phyloP scores from a whole-genome alignment of 1,284 basidiomycete species.

The Blastosporella zonata region DNA sequence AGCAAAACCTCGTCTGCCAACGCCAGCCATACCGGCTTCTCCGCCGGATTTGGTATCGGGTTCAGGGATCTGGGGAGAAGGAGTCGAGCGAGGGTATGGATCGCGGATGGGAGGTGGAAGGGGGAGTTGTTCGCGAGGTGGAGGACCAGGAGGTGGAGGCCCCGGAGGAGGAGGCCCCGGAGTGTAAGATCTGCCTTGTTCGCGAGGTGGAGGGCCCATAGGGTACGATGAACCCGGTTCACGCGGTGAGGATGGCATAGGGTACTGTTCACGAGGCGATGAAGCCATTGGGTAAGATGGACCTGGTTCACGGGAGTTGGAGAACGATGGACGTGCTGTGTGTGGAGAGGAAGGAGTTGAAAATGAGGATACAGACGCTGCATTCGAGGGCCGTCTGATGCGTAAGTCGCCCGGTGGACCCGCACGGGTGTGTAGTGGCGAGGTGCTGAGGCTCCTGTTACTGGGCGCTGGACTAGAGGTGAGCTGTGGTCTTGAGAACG shows the following conservation, averaged over 20 bases:
- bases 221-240: conserved; percentile 2
- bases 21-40: conserved; percentile 86
- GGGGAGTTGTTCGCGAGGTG: background rate
- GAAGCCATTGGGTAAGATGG: background rate
- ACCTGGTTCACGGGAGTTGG: background rate
- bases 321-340: conserved; percentile 13
- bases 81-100: conserved; percentile 12
- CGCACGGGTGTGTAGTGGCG: too few relatives aligned
- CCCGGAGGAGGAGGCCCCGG: background rate
- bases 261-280: too few relatives aligned
- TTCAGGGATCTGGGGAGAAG: conserved; percentile 20
- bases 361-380: conserved; percentile 12
- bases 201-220: background rate
- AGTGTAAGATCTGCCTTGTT: conserved; percentile 1
- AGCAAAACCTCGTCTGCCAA: conserved; percentile 81
- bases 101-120: conserved; percentile 11
- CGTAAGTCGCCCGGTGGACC: too few relatives aligned
- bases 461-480: conserved; percentile 9
- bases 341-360: conserved; percentile 3
- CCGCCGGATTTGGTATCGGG: conserved; percentile 76
- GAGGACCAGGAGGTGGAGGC: too few relatives aligned
- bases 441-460: conserved; percentile 13
- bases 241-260: background rate
- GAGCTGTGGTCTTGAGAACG: too few relatives aligned
- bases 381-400: conserved; percentile 19